Base-by-base conservation (phyloP, 805 yeast genomes). In the Ogataea parapolymorpha region DNA sequence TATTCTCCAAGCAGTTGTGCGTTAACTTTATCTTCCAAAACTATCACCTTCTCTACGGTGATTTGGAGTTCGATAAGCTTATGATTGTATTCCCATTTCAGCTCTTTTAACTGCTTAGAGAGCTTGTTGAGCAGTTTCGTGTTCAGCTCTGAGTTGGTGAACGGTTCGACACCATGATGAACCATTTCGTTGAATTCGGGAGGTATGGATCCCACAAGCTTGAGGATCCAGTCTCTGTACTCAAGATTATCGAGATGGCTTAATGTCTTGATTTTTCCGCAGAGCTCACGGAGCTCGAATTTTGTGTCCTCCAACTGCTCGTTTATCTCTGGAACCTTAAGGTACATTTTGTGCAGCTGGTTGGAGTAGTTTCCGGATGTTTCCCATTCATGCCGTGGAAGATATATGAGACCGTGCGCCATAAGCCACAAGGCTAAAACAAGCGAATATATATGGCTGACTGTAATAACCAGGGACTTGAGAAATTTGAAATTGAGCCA, bases 401-500 rank as follows among this genome's bases (percentile, higher is more conserved):
- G 68, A 32, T 74, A 71, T 13, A 85, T 74, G 35, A 85, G 62
- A 0, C 95, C 95, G 59, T 86, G 90, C 2, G 91, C 85, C 85
- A 87, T 79, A 43, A 87, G 65, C 91, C 93, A 85, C 16, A 85
- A 71, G 2, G 91, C 89, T 25, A 87, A 55, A 2, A 82, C 68
- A 55, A 87, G 68, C 0, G 95, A 76, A 58, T 86, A 87, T 15
- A 83, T 79, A 58, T 87, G 93, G 1, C 93, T 77, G 9, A 84
- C 53, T 0, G 93, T 90, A 46, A 87, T 82, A 14, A 83, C 70
- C 62, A 87, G 71, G 23, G 80, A 71, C 57, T 80, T 82, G 50
- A 87, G 62, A 36, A 80, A 66, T 17, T 72, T 75, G 32, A 75
- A 49, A 29, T 53, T 58, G 13, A 63, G 43, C 54, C 56, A 53